Evolutionary conservation across 495 filamentous ascomycete genomes (phyloP), one percentile per base, ranked within the genome.

Genomic region (Podospora pseudoanserina): DNA sequence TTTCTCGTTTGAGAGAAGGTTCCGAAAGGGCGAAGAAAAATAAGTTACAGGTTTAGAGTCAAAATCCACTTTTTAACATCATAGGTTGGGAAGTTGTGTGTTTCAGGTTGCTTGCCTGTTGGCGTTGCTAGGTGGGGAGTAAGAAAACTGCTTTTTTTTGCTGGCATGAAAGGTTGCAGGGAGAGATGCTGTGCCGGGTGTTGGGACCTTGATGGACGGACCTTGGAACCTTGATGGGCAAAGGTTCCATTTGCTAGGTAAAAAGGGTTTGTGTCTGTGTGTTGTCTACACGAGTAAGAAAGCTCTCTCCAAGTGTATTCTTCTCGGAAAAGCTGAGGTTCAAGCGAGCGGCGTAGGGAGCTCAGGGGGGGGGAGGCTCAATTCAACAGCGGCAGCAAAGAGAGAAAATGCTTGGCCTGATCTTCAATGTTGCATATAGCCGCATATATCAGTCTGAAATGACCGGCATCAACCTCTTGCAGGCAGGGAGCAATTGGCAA

Each of bases 31-130:
- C 2, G 39, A 49, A 49, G 15, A 49, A 49, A 13, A 49, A 49
- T 49, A 49, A 49, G 55, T 58, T 58, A 19, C 55, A 58, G 55
- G 55, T 58, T 58, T 58, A 26, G 55, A 19, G 23, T 58, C 55
- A 58, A 58, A 58, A 20, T 58, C 55, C 55, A 58, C 55, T 58
- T 58, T 58, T 58, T 11, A 58, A 19, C 23, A 20, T 58, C 23
- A 19, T 58, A 20, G 55, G 55, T 20, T 7, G 19, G 54, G 19
- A 4, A 20, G 54, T 20, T 20, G n/a, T 58, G 20, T 58, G 55
- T 58, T 58, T 58, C n/a, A 58, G 55, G 39, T 16, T 49, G 39
- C 7, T 32, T 32, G 7, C 30, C 30, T 23, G 39, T 11, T 49
- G 7, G 9, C 39, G 39, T 49, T 49, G 39, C 39, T 49, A 11